Base-by-base conservation (phyloP, 2,329 filamentous ascomycete genomes). In the Plenodomus biglobosus region DNA sequence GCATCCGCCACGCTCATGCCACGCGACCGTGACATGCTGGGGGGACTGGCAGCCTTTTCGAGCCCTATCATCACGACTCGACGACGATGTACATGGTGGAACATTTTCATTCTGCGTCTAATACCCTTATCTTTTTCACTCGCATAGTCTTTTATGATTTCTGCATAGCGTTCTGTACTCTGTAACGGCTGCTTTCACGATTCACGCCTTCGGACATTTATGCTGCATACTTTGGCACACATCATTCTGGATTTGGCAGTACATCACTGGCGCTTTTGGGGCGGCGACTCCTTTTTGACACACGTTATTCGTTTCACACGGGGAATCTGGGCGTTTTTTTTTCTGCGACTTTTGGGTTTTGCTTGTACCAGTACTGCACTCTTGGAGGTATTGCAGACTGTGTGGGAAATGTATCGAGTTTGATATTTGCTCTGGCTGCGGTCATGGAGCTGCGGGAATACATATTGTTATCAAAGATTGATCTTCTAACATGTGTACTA, bases 171-270 rank as follows among this genome's bases (percentile, higher is more conserved):
- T 64, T 52, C 19, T 53, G 53, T 50, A 10, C 27, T 32, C 44
- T 42, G 35, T 38, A 44, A 47, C 48, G 38, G 54, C 42, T 46
- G 48, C 45, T 44, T 45, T 56, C 36, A 63, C 42, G 59, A 63
- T 46, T 55, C 24, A 55, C 40, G 48, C 48, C 42, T 47, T 44
- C 44, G 34, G 40, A 53, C 40, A 34, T 39, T 30, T 46, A 48
- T 48, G 53, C 58, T 60, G 61, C 62, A 63, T 58, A 50, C 52
- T 46, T 45, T 40, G 55, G n/a, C n/a, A n/a, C 54, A 52, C 50
- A 61, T 54, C 56, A 57, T 27, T 48, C 35, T 39, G 48, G 53
- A 48, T 48, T 48, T 45, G 51, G 52, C 48, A 52, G 55, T 42
- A 18, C 46, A 20, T 34, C 37, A 19, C 21, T 24, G 52, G 55